These are phyloP conservation scores for Artomyces pyxidatus DNA, from an alignment of 768 basidiomycete species.

Conservation along the genomic window DNA sequence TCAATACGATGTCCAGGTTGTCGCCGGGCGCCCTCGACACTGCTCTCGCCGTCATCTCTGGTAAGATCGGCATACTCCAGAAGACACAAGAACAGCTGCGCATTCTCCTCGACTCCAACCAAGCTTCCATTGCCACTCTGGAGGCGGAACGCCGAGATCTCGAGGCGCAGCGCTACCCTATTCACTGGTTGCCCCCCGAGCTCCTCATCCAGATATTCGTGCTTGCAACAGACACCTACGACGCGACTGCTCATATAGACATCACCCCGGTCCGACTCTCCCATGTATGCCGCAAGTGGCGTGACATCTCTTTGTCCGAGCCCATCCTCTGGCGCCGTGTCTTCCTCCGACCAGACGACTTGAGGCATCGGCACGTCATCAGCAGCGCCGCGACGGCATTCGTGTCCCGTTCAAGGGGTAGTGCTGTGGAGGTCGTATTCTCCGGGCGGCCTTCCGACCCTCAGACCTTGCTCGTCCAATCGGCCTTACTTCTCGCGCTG, in stretches of 20 bases:
- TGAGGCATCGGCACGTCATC: not conserved
- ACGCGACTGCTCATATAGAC: not conserved
- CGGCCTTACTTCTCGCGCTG: not conserved
- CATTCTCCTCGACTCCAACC: conserved; percentile 7
- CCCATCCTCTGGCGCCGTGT: conserved; percentile 11
- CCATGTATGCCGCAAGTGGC: conserved; percentile 12
- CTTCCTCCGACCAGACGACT: conserved; percentile 1
- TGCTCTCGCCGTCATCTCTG: not conserved
- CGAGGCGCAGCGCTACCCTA: conserved; percentile 1
- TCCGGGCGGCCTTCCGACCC: not conserved
- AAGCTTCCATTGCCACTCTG: not conserved
- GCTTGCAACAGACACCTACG: not conserved
- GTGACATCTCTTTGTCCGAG: conserved; percentile 9
- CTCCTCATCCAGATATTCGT: conserved; percentile 13
- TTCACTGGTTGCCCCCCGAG: conserved; percentile 12
- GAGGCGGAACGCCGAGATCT: conserved; percentile 1
- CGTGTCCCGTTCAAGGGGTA: conserved; percentile 1
- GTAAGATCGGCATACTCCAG: conserved; percentile 2
- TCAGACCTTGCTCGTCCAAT: not conserved
- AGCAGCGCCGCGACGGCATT: conserved; percentile 1
- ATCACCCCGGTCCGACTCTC: conserved; percentile 8
- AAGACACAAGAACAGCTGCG: conserved; percentile 5
- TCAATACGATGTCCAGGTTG: not conserved
- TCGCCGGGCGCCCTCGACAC: not conserved
- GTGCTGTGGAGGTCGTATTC: conserved; percentile 4